A percentile compares a stretch with the other conserved stretches of the same genome.
Conservation (phyloP, 2,329 filamentous ascomycete genomes). For the Mycosphaerella arachidis region DNA sequence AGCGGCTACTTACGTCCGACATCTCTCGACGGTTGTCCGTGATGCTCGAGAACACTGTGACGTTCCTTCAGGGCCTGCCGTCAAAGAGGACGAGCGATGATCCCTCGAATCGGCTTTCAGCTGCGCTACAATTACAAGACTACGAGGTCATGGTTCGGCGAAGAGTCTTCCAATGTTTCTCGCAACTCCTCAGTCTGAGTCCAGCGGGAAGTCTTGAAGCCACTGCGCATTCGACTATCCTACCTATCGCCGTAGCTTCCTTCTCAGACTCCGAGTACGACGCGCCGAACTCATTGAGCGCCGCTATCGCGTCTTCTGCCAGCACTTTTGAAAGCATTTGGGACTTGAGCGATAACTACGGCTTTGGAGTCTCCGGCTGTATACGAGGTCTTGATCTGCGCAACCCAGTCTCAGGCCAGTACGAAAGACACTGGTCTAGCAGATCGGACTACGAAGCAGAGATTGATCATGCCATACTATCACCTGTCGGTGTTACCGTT, state of each 20-base stretch:
- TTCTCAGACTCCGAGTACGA: conserved; percentile 94
- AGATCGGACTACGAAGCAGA: conserved; percentile 58
- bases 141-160: conserved; percentile 89
- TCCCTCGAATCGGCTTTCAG: conserved; percentile 73
- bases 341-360: conserved; percentile 91
- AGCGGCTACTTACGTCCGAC: conserved; percentile 83
- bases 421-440: conserved; percentile 43
- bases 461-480: conserved; percentile 53
- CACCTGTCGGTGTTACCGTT: conserved; percentile 72
- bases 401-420: conserved; percentile 61
- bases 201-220: conserved; percentile 80
- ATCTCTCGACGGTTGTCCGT: conserved; percentile 86
- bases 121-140: conserved; percentile 82
- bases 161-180: conserved; percentile 90
- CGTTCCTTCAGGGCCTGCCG: conserved; percentile 81
- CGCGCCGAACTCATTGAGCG: conserved; percentile 75
- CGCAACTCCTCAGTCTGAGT: conserved; percentile 82
- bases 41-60: conserved; percentile 92
- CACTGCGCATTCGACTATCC: conserved; percentile 81
- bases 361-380: conserved; percentile 86
- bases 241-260: conserved; percentile 82
- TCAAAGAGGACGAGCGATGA: conserved; percentile 82
- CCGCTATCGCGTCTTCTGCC: conserved; percentile 84
- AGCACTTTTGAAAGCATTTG: conserved; percentile 90
- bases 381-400: conserved; percentile 70